These are phyloP conservation scores for Conringia planisiliqua DNA, from an alignment of 345 rosid species.

Conservation along the genomic window DNA sequence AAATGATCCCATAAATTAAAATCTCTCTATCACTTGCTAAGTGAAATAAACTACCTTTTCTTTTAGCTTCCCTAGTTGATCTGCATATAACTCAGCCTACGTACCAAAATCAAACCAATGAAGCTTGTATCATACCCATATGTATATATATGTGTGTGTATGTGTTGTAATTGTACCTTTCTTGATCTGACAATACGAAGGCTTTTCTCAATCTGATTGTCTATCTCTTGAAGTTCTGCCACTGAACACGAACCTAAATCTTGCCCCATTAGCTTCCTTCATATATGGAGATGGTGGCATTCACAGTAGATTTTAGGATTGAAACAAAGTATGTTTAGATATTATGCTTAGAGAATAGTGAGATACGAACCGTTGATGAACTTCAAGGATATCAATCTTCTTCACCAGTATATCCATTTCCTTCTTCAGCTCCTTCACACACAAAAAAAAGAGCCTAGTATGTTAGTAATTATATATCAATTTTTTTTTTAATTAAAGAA, in stretches of 20 bases:
- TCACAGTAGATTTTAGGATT: neutral
- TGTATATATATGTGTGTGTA: neutral
- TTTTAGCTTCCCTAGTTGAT: slow-evolving; percentile 42
- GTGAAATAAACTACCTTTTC: slow-evolving; percentile 36
- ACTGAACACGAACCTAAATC: slow-evolving; percentile 43
- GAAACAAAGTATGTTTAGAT: neutral
- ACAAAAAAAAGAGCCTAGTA: neutral
- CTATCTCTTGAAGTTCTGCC: slow-evolving; percentile 48
- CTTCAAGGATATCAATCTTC: slow-evolving; percentile 54
- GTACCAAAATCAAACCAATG: neutral
- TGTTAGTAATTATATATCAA: neutral
- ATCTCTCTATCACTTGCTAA: neutral
- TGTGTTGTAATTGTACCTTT: slow-evolving; percentile 45
- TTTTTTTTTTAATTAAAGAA: neutral
- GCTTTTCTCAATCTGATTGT: neutral
- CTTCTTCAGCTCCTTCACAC: slow-evolving; percentile 41
- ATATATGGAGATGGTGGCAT: slow-evolving; percentile 1
- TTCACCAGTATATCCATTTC: slow-evolving; percentile 46
- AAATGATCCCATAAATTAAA: neutral
- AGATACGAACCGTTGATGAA: slow-evolving; percentile 42
- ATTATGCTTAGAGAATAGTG: neutral
- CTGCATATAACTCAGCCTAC: slow-evolving; percentile 46
- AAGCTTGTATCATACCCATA: too few relatives aligned
- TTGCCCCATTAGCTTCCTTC: slow-evolving; percentile 65
- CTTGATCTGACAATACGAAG: slow-evolving; percentile 49